A percentile compares a stretch with the other conserved stretches of the same genome.
These are phyloP conservation scores for Talaromyces pinophilus DNA, from an alignment of 2,329 filamentous ascomycete genomes.

Conservation along the genomic window DNA sequence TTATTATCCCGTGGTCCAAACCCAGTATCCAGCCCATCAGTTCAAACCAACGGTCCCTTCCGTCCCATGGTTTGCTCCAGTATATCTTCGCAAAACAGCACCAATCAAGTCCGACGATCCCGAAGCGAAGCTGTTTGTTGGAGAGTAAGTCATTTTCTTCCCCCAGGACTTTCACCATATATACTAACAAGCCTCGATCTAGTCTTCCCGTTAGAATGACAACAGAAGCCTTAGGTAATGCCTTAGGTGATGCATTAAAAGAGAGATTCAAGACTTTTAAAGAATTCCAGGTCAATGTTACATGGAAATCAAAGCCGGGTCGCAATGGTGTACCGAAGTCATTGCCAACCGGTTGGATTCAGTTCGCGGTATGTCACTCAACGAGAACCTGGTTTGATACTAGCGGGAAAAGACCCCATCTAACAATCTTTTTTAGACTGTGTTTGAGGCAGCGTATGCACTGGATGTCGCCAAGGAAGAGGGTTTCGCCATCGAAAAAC, in stretches of 20 bases:
- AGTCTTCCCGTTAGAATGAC: conserved; percentile 15
- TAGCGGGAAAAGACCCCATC: background rate
- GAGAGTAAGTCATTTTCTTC: conserved; percentile 13
- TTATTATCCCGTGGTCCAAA: background rate
- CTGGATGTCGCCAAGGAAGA: conserved; percentile 4
- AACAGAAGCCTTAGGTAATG: background rate
- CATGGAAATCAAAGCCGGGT: background rate
- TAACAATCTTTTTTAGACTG: background rate
- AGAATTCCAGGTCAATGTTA: conserved; percentile 8
- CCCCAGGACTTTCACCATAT: background rate
- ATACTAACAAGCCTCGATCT: background rate
- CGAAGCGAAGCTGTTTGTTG: conserved; percentile 19
- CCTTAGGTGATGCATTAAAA: background rate
- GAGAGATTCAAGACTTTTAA: background rate
- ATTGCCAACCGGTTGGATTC: conserved; percentile 17
- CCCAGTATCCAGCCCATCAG: background rate
- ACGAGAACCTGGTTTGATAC: no score
- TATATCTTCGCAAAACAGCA: background rate
- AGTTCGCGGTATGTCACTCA: conserved; percentile 1
- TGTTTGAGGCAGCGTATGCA: conserved; percentile 8
- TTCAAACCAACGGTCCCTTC: background rate
- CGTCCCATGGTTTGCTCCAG: background rate
- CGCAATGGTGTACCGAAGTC: background rate
- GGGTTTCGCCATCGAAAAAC: background rate
- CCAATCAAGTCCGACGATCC: conserved; percentile 1